A percentile compares a stretch with the other conserved stretches of the same genome.
Evolutionary conservation across 768 basidiomycete genomes (phyloP).

Genomic region (Boletus subcaerulescens): DNA sequence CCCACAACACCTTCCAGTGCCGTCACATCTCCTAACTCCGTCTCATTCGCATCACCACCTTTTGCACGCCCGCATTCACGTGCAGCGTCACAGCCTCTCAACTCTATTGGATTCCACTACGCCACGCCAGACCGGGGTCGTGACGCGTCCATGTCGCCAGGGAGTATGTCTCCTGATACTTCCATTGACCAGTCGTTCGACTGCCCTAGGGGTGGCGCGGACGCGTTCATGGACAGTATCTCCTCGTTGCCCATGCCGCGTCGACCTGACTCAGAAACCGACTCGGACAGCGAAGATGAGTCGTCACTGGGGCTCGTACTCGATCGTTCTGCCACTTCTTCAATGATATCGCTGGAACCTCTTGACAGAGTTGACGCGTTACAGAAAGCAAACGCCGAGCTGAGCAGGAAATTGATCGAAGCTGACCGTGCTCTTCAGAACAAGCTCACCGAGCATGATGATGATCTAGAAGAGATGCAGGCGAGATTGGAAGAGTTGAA

Average conservation of each 20-base stretch:
- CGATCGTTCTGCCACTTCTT: constrained; percentile 56
- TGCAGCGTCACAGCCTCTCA: constrained; percentile 46
- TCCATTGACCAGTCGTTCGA: constrained; percentile 38
- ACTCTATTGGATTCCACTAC: constrained; percentile 41
- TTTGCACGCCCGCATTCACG: constrained; percentile 68
- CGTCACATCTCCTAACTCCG: constrained; percentile 40
- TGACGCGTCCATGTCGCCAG: constrained; percentile 25
- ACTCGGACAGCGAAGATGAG: constrained; percentile 48
- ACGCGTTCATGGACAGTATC: constrained; percentile 45
- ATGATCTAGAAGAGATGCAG: constrained; percentile 81
- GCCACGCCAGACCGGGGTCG: constrained; percentile 39
- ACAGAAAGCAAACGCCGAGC: constrained; percentile 68
- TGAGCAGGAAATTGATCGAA: constrained; percentile 73
- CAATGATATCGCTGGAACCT: constrained; percentile 68
- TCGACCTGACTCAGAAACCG: constrained; percentile 42
- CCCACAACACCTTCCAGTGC: constrained; percentile 44
- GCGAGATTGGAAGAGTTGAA: constrained; percentile 70
- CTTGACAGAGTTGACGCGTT: constrained; percentile 72
- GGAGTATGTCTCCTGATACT: constrained; percentile 35
- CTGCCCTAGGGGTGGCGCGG: constrained; percentile 31
- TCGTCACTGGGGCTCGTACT: constrained; percentile 54
- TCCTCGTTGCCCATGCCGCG: constrained; percentile 61
- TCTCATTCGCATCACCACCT: constrained; percentile 41
- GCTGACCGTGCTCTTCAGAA: constrained; percentile 65
- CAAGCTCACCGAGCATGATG: constrained; percentile 72